These are phyloP conservation scores for Exophiala lecanii-corni DNA, from an alignment of 2,329 filamentous ascomycete genomes.

Conservation along the genomic window DNA sequence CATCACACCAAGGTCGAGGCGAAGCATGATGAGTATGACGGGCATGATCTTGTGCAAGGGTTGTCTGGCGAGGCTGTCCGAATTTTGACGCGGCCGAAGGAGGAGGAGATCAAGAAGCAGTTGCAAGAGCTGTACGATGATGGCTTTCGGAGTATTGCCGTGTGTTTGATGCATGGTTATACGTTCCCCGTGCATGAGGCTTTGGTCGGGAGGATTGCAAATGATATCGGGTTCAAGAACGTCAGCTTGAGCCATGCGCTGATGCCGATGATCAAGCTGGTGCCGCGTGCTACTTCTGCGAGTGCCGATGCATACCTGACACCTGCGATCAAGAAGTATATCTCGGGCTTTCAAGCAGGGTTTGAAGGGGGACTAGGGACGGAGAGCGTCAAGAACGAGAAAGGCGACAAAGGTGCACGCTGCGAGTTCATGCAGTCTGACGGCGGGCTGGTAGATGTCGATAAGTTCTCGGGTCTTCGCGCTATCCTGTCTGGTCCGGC, in stretches of 20 bases:
- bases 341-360: constrained; percentile 70
- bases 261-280: constrained; percentile 85
- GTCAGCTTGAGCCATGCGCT: constrained; percentile 75
- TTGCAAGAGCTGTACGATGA: constrained; percentile 63
- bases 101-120: constrained; percentile 52
- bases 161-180: constrained; percentile 89
- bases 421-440: constrained; percentile 98
- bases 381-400: constrained; percentile 64
- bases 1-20: constrained; percentile 52
- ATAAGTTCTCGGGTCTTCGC: constrained; percentile 72
- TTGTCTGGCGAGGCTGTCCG: constrained; percentile 71
- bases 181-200: constrained; percentile 85
- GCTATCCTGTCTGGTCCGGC: constrained; percentile 88
- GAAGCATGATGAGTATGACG: constrained; percentile 43
- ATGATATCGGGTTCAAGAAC: constrained; percentile 76
- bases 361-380: constrained; percentile 77
- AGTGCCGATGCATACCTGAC: constrained; percentile 78
- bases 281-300: constrained; percentile 69
- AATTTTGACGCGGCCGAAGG: constrained; percentile 58
- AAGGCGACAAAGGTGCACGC: constrained; percentile 63
- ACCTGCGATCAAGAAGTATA: constrained; percentile 72
- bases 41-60: constrained; percentile 55
- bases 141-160: constrained; percentile 76
- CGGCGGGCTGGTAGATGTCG: constrained; percentile 58
- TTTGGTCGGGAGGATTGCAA: constrained; percentile 68